Evolutionary conservation across 441 rosid genomes (phyloP).

Genomic region (Croton laevigatus): DNA sequence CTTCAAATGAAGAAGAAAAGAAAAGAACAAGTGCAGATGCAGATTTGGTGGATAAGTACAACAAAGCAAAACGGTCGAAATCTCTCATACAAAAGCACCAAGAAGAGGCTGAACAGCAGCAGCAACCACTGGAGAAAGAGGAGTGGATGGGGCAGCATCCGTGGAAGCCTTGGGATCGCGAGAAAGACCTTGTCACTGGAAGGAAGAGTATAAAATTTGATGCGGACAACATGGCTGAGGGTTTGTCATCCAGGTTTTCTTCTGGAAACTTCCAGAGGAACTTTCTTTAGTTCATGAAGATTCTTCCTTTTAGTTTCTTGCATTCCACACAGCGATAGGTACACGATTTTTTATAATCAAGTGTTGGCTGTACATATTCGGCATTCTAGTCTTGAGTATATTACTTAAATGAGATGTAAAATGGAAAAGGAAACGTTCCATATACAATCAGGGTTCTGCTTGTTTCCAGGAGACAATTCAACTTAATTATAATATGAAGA

Average conservation of each 20-base stretch:
- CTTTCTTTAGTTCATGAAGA: conserved; percentile 52
- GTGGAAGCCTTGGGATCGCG: conserved; percentile 99
- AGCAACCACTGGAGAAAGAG: conserved; percentile 38
- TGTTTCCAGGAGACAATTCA: too few relatives aligned
- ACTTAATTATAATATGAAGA: too few relatives aligned
- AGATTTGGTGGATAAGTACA: conserved; percentile 83
- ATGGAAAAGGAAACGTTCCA: too few relatives aligned
- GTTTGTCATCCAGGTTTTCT: conserved; percentile 73
- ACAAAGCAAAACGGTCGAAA: conserved; percentile 74
- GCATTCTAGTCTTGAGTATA: too few relatives aligned
- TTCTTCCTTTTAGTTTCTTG: background rate
- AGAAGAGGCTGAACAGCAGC: conserved; percentile 41
- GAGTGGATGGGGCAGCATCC: conserved; percentile 92
- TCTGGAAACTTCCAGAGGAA: conserved; percentile 80
- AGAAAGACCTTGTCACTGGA: conserved; percentile 76
- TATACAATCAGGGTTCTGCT: too few relatives aligned
- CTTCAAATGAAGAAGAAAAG: conserved; percentile 61
- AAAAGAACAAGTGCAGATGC: conserved; percentile 53
- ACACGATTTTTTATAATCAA: too few relatives aligned
- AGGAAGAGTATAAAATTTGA: conserved; percentile 69
- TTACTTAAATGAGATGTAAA: too few relatives aligned
- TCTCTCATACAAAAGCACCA: conserved; percentile 78
- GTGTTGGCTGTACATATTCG: background rate
- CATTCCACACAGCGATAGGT: background rate
- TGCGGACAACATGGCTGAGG: conserved; percentile 62